Base-by-base conservation (phyloP, 331 rosid species). In the Quercus tomentella region DNA sequence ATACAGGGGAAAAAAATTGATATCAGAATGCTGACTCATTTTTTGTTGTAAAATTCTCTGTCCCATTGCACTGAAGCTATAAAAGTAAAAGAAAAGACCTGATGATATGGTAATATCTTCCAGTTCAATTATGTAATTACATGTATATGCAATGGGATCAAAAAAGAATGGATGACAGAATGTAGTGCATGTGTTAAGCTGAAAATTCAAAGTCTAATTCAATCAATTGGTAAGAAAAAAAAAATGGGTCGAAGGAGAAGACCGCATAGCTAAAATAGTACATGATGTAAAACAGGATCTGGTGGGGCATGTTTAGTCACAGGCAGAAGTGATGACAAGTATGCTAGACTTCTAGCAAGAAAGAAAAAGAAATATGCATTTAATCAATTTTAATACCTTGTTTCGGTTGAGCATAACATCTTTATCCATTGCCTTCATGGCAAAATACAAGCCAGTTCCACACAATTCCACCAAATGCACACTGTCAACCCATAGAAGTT, bases 391-490 rank as follows among this genome's bases (percentile, higher is more conserved):
- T 33, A 49, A 33, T 84, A 93, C 99, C 97, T 96, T 96, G 88
- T 96, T 96, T n/a, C 99, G 97, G 80, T 90, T 96, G 78, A 96
- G 98, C 98, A 96, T 93, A 66, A 90, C 84, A 41, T 86, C 62
- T 82, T 96, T 96, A 74, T 96, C 99, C 99, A 96, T 96, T 65
- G 99, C 97, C 84, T 96, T 96, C 99, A 96, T 96, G 63, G 99
- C 98, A 72, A 93, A 96, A 79, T 72, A 74, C 62, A 84, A 92
- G 69, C 84, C 93, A 43, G 90, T 90, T 84, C 92, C 99, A 57
- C 84, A 60, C 71, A 96, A 85, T 86, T 96, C 98, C 75, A 96
- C 99, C 83, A 96, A 84, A 86, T 96, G 99, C 85, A 96, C 98
- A 68, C 98, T 95, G 88, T 68, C 84, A 90, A 37, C 21, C 7